These are phyloP conservation scores for Plectosphaerella cucumerina DNA, from an alignment of 2,329 filamentous ascomycete species.

Conservation along the genomic window DNA sequence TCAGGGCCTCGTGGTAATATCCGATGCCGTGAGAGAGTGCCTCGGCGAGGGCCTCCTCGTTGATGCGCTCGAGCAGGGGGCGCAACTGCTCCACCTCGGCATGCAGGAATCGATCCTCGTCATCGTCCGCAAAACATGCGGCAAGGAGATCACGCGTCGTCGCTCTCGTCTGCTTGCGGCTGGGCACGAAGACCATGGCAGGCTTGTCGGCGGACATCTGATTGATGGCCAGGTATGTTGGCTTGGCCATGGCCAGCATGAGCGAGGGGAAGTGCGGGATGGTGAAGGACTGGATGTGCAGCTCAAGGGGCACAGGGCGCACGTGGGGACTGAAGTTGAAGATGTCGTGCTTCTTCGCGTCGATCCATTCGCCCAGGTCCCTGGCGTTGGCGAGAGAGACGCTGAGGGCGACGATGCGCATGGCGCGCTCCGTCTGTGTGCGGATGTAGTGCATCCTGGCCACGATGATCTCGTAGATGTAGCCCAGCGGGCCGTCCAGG, in stretches of 20 bases:
- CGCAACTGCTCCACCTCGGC: conserved; percentile 76
- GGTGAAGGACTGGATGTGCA: conserved; percentile 92
- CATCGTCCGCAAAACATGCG: conserved; percentile 82
- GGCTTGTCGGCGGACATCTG: conserved; percentile 88
- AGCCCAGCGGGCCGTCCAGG: conserved; percentile 80
- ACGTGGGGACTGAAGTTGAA: conserved; percentile 97
- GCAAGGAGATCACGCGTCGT: conserved; percentile 84
- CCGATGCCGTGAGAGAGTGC: conserved; percentile 91
- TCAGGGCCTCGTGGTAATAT: conserved; percentile 95
- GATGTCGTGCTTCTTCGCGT: conserved; percentile 94
- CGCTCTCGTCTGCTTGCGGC: conserved; percentile 83
- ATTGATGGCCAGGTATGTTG: conserved; percentile 82
- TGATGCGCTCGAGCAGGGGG: conserved; percentile 75
- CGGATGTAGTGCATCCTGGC: conserved; percentile 97
- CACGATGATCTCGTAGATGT: conserved; percentile 94
- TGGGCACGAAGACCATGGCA: conserved; percentile 87
- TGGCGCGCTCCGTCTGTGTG: conserved; percentile 75
- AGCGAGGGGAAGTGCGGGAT: conserved; percentile 96
- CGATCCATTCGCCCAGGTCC: conserved; percentile 96
- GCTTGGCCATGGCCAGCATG: conserved; percentile 98
- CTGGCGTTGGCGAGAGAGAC: conserved; percentile 90
- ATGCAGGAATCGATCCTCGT: conserved; percentile 91
- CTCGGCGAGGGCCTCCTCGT: conserved; percentile 83
- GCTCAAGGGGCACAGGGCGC: conserved; percentile 81
- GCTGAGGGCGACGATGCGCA: conserved; percentile 85